phyloP scores from a whole-genome alignment of 495 filamentous ascomycete genomes.

The Daldinia decipiens region DNA sequence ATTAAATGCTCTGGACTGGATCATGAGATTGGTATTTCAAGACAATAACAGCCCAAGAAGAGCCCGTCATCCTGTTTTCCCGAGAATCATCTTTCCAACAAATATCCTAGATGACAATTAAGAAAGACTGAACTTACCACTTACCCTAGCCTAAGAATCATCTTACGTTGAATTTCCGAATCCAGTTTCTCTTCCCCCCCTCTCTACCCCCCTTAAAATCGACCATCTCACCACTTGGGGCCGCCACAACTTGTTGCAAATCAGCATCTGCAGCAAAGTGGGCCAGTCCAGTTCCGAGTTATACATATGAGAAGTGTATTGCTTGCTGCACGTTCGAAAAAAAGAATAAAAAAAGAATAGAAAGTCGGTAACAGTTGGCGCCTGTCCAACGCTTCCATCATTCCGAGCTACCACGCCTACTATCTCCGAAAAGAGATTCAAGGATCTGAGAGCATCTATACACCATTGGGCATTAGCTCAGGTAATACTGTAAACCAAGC shows the following conservation, averaged over 20 bases:
- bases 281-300: constrained; percentile 12
- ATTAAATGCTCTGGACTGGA: constrained; percentile 19
- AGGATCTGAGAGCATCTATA: not conserved
- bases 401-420: constrained; percentile 9
- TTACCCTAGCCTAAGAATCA: constrained; percentile 15
- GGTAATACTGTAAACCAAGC: not conserved
- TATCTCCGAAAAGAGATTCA: not conserved
- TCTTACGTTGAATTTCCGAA: constrained; percentile 17
- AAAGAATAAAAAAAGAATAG: not conserved
- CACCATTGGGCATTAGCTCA: not conserved
- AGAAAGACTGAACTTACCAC: constrained; percentile 24
- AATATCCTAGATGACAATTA: constrained; percentile 20
- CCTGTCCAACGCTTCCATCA: not conserved
- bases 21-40: constrained; percentile 35
- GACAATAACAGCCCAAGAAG: constrained; percentile 24
- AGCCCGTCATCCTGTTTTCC: constrained; percentile 33
- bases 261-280: constrained; percentile 31
- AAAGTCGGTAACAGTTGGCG: constrained; percentile 3
- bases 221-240: constrained; percentile 24
- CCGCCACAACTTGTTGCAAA: constrained; percentile 20
- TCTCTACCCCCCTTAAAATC: constrained; percentile 13
- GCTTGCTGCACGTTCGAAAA: constrained; percentile 12
- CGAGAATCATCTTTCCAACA: constrained; percentile 21
- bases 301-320: constrained; percentile 12
- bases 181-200: constrained; percentile 4